Evolutionary conservation across 2,329 filamentous ascomycete genomes (phyloP), one percentile per base, ranked within the genome.

Genomic region (Sporothrix phasma): DNA sequence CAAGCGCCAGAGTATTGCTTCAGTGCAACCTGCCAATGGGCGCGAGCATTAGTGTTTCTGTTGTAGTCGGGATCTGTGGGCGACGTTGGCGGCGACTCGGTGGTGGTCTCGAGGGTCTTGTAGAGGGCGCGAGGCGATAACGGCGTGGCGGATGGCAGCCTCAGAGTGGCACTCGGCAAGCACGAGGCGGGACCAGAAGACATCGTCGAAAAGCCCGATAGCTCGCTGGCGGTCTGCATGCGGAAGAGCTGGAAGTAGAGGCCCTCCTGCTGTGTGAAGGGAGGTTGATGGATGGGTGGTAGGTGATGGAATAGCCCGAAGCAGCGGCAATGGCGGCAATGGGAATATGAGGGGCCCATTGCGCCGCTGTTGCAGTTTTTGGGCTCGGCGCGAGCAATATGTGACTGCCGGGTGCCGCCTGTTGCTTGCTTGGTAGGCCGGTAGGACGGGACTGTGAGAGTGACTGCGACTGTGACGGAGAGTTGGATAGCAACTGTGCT

Each of bases 131-230:
- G 89, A 75, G 5, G 86, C 86, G 26, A 88, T 79, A 10, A 88
- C 84, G 11, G 85, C 84, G 71, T 88, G 84, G 13, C 82, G 81
- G 65, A 88, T 84, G 29, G 85, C 79, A 13, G 80, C 75, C 69
- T 87, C 83, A 0, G 78, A 77, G 67, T 88, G 84, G 61, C 84
- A 87, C 71, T 85, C 84, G 68, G 85, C 82, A 10, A 88, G 72
- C 1, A 88, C 84, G 39, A 81, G 80, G 49, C 80, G 77, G 0
- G 80, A 84, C 86, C 86, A 89, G 70, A 88, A 88, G 1, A 80
- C 77, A 22, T 80, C 82, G 70, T 88, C 83, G 66, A 88, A 88
- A 85, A 88, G 13, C 86, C 85, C 0, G 85, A 87, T 6, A 88
- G 75, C 69, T 87, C 84, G 54, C 75, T 81, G 1, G 85, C 83